Percentiles rank a stretch among this genome's conserved stretches.
These are phyloP conservation scores for Penicillium coffeae DNA, from an alignment of 495 filamentous ascomycete species.

Conservation along the genomic window DNA sequence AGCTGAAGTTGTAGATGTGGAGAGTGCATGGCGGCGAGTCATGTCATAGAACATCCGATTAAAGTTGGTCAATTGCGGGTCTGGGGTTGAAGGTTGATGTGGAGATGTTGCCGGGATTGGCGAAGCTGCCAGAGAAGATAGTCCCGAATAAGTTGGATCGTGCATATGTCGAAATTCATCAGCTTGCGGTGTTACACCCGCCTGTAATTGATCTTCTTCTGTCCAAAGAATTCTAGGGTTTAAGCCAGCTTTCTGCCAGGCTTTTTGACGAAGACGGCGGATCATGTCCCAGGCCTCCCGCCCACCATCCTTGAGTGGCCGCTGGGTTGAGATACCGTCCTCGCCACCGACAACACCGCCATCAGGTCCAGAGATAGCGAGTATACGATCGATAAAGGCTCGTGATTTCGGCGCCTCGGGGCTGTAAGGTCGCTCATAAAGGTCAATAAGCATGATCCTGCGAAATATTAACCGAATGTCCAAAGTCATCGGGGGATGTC, in stretches of 20 bases:
- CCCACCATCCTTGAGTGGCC: slow-evolving; percentile 50
- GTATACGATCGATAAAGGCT: slow-evolving; percentile 49
- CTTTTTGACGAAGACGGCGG: slow-evolving; percentile 47
- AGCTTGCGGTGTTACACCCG: slow-evolving; percentile 25
- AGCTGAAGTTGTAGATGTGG: slow-evolving; percentile 15
- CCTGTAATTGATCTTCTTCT: slow-evolving; percentile 44
- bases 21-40: slow-evolving; percentile 32
- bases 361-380: slow-evolving; percentile 49
- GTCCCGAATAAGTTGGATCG: slow-evolving; percentile 12
- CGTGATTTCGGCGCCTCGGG: slow-evolving; percentile 46
- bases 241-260: slow-evolving; percentile 48
- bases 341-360: slow-evolving; percentile 50
- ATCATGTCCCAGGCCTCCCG: slow-evolving; percentile 56
- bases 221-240: slow-evolving; percentile 46
- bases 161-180: slow-evolving; percentile 16
- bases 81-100: slow-evolving; percentile 3
- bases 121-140: slow-evolving; percentile 8
- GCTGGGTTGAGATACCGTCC: slow-evolving; percentile 43
- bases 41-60: slow-evolving; percentile 39
- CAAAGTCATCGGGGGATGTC: neutral
- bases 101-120: neutral
- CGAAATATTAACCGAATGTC: slow-evolving; percentile 1
- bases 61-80: slow-evolving; percentile 28
- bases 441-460: slow-evolving; percentile 54
- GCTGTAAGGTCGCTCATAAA: slow-evolving; percentile 49